Evolutionary conservation across 2,329 filamentous ascomycete genomes (phyloP).

Genomic region (Nemania diffusa): DNA sequence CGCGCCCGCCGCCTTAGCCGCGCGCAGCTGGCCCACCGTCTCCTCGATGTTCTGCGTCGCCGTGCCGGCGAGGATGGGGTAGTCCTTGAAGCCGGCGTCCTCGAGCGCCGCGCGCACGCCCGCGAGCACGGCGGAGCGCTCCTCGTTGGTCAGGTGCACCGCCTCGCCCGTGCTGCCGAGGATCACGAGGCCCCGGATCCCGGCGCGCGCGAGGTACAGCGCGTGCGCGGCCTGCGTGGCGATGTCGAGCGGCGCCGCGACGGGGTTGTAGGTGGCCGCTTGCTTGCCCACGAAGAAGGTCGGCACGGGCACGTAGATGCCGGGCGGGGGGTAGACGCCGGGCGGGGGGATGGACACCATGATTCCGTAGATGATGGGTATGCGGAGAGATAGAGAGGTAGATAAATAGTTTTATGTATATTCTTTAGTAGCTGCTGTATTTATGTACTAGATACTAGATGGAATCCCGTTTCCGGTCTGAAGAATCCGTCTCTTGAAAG

Average conservation of each 20-base stretch:
- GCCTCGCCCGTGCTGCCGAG: constrained; percentile 73
- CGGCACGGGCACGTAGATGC: constrained; percentile 68
- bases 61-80: constrained; percentile 69
- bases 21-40: constrained; percentile 66
- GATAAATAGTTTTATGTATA: not conserved
- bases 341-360: constrained; percentile 52
- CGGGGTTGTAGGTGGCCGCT: constrained; percentile 54
- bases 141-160: constrained; percentile 66
- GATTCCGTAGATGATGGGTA: not conserved
- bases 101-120: constrained; percentile 65
- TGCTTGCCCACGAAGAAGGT: constrained; percentile 65
- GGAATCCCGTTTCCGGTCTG: not conserved
- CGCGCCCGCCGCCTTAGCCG: constrained; percentile 66
- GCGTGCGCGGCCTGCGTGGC: constrained; percentile 67
- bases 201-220: constrained; percentile 67
- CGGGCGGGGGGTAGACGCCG: too few relatives aligned
- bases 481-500: not conserved
- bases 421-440: not conserved
- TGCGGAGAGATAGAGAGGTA: too few relatives aligned
- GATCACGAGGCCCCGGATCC: constrained; percentile 69
- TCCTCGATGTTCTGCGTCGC: constrained; percentile 71
- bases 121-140: constrained; percentile 65
- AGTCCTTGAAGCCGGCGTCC: constrained; percentile 65
- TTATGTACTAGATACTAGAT: too few relatives aligned
- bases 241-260: constrained; percentile 65